Evolutionary conservation across 768 basidiomycete genomes (phyloP).

Genomic region (Xerocomellus amylosporus): DNA sequence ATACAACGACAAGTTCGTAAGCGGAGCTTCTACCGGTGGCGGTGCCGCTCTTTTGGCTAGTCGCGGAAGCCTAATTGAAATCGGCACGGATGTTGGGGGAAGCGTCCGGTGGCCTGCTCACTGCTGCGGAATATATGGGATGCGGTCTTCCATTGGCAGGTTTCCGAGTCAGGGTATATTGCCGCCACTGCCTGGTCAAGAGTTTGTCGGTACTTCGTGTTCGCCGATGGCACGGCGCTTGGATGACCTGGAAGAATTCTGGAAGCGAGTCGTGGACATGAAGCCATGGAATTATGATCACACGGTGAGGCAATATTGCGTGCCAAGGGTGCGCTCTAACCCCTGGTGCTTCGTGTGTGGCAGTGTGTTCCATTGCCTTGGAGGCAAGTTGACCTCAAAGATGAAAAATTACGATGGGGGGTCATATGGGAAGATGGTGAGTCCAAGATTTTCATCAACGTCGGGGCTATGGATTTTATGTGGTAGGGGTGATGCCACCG

Average conservation of each 20-base stretch:
- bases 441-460: not conserved
- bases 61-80: conserved; percentile 43
- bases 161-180: conserved; percentile 35
- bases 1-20: conserved; percentile 38
- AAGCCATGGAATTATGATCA: conserved; percentile 45
- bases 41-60: conserved; percentile 48
- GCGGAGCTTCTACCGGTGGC: conserved; percentile 52
- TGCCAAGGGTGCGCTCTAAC: not conserved
- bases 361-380: conserved; percentile 46
- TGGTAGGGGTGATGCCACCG: conserved; percentile 36
- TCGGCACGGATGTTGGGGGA: conserved; percentile 51
- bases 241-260: conserved; percentile 43
- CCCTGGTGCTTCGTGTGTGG: not conserved
- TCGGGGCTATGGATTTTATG: not conserved
- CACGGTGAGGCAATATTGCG: conserved; percentile 27
- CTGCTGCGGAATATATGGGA: conserved; percentile 45
- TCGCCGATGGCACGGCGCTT: conserved; percentile 43
- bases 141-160: conserved; percentile 39
- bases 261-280: conserved; percentile 42
- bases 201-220: conserved; percentile 36
- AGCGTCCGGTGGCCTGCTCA: conserved; percentile 48
- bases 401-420: conserved; percentile 39
- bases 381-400: conserved; percentile 34
- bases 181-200: conserved; percentile 37
- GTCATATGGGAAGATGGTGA: conserved; percentile 43